phyloP scores from a whole-genome alignment of 139 green algal genomes.

The Chlorella sp. region DNA sequence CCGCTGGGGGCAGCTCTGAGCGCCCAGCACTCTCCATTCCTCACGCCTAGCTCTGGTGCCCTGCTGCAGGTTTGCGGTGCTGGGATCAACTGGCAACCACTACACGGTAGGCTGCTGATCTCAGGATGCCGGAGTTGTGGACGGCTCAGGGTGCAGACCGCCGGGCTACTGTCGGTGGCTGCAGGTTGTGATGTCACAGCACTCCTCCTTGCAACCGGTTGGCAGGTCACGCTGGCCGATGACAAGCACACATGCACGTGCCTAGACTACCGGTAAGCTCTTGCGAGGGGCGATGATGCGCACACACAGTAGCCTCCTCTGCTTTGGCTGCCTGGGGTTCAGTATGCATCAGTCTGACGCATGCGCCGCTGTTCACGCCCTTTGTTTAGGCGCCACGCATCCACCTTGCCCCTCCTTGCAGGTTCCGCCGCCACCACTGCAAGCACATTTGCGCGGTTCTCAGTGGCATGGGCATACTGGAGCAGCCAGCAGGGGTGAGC shows the following conservation, averaged over 20 bases:
- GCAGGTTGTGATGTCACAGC: no score
- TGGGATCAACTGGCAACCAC: slow-evolving; percentile 35
- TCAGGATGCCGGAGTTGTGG: no score
- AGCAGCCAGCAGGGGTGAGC: neutral
- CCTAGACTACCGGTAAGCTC: slow-evolving; percentile 34
- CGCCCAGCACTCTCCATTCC: no score
- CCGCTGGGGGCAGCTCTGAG: no score
- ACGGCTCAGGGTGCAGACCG: no score
- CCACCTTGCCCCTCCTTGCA: neutral
- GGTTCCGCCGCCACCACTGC: slow-evolving; percentile 46
- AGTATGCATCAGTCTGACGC: neutral
- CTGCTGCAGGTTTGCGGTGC: slow-evolving; percentile 22
- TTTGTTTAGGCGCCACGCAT: neutral
- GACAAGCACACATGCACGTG: slow-evolving; percentile 41
- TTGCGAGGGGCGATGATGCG: neutral
- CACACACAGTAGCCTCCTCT: neutral
- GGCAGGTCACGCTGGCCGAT: slow-evolving; percentile 29
- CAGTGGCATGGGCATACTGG: neutral
- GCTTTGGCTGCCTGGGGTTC: neutral
- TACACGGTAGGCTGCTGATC: slow-evolving; percentile 21
- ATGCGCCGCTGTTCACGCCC: no score
- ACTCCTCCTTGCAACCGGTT: no score
- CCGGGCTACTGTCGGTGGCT: no score
- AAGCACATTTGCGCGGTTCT: slow-evolving; percentile 44
- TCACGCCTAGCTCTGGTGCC: no score